These are phyloP conservation scores for Mantamonas sphyraenae DNA, from an alignment of 78 protist species.

Conservation along the genomic window DNA sequence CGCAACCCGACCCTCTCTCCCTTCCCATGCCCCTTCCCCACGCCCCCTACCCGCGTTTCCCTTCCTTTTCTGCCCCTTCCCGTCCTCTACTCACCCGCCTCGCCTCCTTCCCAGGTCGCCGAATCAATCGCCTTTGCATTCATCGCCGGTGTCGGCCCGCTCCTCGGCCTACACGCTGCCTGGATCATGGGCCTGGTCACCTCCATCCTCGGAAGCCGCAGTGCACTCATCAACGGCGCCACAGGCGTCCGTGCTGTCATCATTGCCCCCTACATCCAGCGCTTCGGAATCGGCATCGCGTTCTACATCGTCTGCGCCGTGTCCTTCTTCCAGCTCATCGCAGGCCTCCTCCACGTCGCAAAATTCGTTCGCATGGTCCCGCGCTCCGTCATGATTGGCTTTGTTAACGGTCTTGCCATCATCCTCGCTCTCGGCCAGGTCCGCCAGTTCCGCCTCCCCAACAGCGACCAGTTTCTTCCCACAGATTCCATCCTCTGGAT, in stretches of 20 bases:
- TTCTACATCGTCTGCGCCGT: background rate
- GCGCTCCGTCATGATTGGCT: background rate
- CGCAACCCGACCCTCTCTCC: too few relatives aligned
- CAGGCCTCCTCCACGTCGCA: background rate
- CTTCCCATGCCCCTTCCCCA: too few relatives aligned
- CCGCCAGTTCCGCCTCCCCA: background rate
- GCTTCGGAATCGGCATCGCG: background rate
- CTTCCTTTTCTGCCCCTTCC: too few relatives aligned
- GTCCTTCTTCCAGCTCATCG: background rate
- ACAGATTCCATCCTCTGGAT: too few relatives aligned
- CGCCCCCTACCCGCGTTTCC: too few relatives aligned
- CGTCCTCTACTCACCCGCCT: too few relatives aligned
- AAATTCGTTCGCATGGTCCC: background rate
- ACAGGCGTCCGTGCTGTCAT: background rate
- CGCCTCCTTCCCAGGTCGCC: too few relatives aligned
- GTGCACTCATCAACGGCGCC: background rate
- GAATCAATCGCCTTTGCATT: background rate
- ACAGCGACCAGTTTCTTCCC: background rate
- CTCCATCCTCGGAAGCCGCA: background rate
- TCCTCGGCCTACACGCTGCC: background rate
- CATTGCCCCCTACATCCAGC: background rate
- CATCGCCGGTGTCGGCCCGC: background rate
- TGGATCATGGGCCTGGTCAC: background rate
- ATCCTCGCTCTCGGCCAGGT: background rate
- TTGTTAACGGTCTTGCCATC: conserved; percentile 1